Conservation (phyloP, 768 basidiomycete genomes). For the Amanita fuliginea region DNA sequence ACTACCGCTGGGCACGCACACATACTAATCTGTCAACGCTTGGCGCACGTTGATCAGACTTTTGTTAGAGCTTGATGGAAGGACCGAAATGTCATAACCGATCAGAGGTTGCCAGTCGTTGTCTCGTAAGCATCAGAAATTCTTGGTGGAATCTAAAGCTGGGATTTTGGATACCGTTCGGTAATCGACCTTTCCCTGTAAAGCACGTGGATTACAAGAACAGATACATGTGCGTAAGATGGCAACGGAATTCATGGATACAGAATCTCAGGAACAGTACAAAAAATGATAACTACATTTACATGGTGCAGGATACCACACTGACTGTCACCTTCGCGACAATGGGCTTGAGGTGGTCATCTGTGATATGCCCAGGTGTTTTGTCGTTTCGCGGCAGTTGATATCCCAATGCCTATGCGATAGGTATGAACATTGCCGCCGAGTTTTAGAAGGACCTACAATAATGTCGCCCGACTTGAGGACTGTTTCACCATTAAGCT, state of each 20-base stretch:
- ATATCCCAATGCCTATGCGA: constrained; percentile 20
- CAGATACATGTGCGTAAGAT: neutral
- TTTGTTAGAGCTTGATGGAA: neutral
- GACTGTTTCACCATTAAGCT: constrained; percentile 21
- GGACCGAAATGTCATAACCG: neutral
- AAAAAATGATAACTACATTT: neutral
- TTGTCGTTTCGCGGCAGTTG: constrained; percentile 24
- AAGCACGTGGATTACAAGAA: neutral
- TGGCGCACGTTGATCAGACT: neutral
- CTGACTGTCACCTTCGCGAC: constrained; percentile 24
- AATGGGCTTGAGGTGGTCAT: constrained; percentile 34
- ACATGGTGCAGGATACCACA: neutral
- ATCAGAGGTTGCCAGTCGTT: neutral
- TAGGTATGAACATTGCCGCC: constrained; percentile 1
- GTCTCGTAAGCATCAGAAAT: neutral
- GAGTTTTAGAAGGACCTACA: constrained; percentile 18
- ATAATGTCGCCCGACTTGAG: constrained; percentile 32
- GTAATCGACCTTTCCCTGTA: neutral
- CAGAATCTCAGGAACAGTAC: neutral
- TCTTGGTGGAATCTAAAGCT: neutral
- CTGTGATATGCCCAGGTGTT: constrained; percentile 26
- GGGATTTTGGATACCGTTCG: neutral
- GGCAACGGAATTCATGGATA: neutral
- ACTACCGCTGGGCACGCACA: neutral
- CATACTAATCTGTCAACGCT: neutral